Conservation (phyloP, 345 rosid species). For the Gossypium anomalum region DNA sequence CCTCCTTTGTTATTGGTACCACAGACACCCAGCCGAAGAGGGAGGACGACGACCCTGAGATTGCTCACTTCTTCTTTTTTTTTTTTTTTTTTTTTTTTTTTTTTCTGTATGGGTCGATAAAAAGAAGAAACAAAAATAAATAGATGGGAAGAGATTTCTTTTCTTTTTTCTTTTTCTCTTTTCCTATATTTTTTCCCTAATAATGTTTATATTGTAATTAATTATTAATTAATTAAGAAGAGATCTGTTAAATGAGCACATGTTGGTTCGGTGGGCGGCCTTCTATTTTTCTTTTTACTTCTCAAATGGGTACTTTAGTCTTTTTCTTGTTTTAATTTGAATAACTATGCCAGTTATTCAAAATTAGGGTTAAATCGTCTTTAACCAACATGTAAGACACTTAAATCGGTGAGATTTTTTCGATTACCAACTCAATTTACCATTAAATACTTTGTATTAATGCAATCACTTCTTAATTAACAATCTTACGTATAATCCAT, state of each 20-base stretch:
- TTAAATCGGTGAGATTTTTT: too few relatives aligned
- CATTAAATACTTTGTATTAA: too few relatives aligned
- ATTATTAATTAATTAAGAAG: neutral
- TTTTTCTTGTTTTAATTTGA: neutral
- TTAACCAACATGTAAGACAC: too few relatives aligned
- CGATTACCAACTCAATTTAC: too few relatives aligned
- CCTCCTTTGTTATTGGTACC: too few relatives aligned
- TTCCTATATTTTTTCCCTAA: neutral
- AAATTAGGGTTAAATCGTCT: neutral
- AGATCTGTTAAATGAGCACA: constrained; percentile 15
- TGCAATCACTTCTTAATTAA: too few relatives aligned
- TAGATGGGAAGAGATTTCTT: constrained; percentile 17
- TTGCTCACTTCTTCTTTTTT: neutral
- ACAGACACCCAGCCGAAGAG: neutral
- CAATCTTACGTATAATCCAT: rapidly evolving
- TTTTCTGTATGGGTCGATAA: neutral
- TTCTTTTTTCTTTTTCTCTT: neutral
- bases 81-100: neutral
- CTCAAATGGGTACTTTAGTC: neutral
- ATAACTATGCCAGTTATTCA: neutral
- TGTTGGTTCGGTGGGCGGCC: constrained; percentile 23
- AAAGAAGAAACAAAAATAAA: neutral
- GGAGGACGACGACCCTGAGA: constrained; percentile 13
- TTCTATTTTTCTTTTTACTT: neutral
- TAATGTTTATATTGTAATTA: neutral